These are phyloP conservation scores for Cladosporium halotolerans DNA, from an alignment of 2,329 filamentous ascomycete species.

Conservation along the genomic window DNA sequence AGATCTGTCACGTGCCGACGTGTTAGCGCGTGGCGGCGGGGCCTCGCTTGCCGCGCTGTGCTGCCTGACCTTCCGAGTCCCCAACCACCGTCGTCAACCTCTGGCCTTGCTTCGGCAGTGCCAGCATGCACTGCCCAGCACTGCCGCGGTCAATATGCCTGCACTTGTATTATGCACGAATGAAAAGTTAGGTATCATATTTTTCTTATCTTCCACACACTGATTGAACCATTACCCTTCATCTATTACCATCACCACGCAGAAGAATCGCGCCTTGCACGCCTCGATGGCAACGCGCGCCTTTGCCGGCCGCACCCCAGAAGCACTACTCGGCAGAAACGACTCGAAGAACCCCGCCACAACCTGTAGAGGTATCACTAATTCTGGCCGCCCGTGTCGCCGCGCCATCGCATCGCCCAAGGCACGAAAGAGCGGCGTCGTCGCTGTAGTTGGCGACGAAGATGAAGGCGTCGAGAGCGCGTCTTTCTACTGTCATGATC, in stretches of 20 bases:
- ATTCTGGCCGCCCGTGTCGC: constrained; percentile 75
- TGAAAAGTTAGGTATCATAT: neutral
- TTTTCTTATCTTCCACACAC: neutral
- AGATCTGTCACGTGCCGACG: neutral
- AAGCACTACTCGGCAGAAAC: constrained; percentile 68
- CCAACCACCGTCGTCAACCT: constrained; percentile 2
- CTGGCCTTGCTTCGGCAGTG: constrained; percentile 12
- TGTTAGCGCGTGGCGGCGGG: neutral
- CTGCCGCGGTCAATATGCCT: neutral
- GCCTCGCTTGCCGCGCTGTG: neutral
- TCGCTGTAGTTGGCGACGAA: constrained; percentile 43
- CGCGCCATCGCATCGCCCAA: constrained; percentile 54
- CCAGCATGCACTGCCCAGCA: constrained; percentile 1
- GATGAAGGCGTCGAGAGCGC: constrained; percentile 47
- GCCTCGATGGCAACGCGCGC: neutral
- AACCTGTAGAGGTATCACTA: constrained; percentile 84
- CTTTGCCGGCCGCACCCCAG: constrained; percentile 68
- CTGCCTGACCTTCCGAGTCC: neutral
- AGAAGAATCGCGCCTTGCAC: neutral
- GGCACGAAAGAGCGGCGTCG: constrained; percentile 27
- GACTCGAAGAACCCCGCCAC: constrained; percentile 79
- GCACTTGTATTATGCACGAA: neutral
- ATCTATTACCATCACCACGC: neutral
- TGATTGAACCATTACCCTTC: neutral
- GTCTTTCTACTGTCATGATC: constrained; percentile 85